Evolutionary conservation across 768 basidiomycete genomes (phyloP).

Genomic region (Amyloporia xantha): DNA sequence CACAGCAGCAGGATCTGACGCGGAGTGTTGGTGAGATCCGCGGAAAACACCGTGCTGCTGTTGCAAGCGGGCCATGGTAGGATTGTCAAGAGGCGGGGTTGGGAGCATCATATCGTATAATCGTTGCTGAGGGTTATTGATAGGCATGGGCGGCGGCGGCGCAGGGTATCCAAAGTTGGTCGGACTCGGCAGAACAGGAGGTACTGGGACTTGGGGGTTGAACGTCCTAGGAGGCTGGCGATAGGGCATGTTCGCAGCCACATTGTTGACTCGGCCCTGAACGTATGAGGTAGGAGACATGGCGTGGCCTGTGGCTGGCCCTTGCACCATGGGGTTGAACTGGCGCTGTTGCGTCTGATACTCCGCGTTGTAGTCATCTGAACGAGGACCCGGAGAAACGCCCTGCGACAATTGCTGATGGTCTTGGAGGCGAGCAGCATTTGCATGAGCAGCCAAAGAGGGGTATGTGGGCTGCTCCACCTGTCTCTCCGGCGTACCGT

Average conservation of each 20-base stretch:
- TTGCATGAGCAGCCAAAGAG: conserved; percentile 49
- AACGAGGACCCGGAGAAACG: conserved; percentile 11
- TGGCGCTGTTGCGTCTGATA: conserved; percentile 53
- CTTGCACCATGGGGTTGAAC: conserved; percentile 38
- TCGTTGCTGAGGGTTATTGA: conserved; percentile 57
- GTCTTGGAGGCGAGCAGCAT: conserved; percentile 38
- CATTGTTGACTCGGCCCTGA: conserved; percentile 46
- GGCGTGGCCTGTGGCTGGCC: conserved; percentile 32
- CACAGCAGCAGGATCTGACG: conserved; percentile 73
- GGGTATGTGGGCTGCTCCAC: conserved; percentile 48
- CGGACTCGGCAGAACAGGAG: conserved; percentile 42
- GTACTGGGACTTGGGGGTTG: conserved; percentile 42
- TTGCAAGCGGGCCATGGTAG: conserved; percentile 69
- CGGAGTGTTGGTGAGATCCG: conserved; percentile 72
- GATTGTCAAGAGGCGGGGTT: conserved; percentile 45
- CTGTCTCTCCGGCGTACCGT: conserved; percentile 24
- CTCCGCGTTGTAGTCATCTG: conserved; percentile 39
- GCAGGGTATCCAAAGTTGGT: conserved; percentile 36
- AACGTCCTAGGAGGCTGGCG: conserved; percentile 56
- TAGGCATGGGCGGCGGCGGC: conserved; percentile 55
- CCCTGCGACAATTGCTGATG: conserved; percentile 41
- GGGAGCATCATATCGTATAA: conserved; percentile 77
- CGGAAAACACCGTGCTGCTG: conserved; percentile 75
- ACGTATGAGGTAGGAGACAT: conserved; percentile 36
- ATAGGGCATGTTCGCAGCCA: conserved; percentile 41